Evolutionary conservation across 257 asterid species (phyloP).

Genomic region (Solanum appendiculatum): DNA sequence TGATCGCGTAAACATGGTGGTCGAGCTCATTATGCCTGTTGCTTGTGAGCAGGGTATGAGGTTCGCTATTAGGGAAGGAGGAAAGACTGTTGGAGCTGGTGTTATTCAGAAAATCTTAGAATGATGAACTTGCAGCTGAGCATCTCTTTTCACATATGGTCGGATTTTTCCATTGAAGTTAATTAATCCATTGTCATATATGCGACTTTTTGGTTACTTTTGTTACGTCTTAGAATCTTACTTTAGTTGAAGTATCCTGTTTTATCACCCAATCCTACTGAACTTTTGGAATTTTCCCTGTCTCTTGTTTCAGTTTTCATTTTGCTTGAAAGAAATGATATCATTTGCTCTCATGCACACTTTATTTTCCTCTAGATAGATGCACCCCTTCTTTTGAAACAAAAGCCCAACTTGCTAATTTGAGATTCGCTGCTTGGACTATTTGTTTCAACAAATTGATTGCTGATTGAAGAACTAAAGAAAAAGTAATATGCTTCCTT

Average conservation of each 20-base stretch:
- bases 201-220: constrained; percentile 1
- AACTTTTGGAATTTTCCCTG: background rate
- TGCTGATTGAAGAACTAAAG: background rate
- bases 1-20: constrained; percentile 92
- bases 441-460: background rate
- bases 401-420: background rate
- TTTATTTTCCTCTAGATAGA: background rate
- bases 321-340: background rate
- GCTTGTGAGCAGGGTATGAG: constrained; percentile 99
- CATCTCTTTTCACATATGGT: background rate
- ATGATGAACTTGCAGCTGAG: constrained; percentile 14
- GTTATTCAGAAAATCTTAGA: constrained; percentile 76
- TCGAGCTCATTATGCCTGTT: constrained; percentile 84
- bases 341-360: background rate
- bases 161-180: background rate
- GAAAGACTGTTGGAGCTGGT: constrained; percentile 94
- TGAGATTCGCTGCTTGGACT: background rate
- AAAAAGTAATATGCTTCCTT: background rate
- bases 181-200: constrained; percentile 1
- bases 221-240: constrained; percentile 4
- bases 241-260: constrained; percentile 30
- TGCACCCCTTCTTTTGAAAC: background rate
- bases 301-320: background rate
- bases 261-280: constrained; percentile 13
- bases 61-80: constrained; percentile 93